Evolutionary conservation across 495 filamentous ascomycete genomes (phyloP).

Genomic region (Podospora comata): DNA sequence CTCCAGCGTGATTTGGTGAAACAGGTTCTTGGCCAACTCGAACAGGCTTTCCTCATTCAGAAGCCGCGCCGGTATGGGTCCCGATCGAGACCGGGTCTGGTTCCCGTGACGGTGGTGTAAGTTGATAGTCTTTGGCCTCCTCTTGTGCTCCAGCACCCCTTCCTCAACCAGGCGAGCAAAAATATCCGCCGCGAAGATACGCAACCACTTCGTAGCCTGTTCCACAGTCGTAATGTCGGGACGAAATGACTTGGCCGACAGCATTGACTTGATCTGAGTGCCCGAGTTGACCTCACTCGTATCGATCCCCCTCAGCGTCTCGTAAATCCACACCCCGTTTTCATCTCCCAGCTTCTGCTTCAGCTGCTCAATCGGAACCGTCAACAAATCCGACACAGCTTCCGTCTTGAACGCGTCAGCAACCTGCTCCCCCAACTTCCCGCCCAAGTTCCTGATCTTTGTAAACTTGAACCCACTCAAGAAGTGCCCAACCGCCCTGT

Average conservation of each 20-base stretch:
- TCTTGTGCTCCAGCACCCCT: slow-evolving; percentile 82
- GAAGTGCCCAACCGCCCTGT: slow-evolving; percentile 77
- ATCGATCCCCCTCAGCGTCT: slow-evolving; percentile 82
- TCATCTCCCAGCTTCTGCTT: slow-evolving; percentile 79
- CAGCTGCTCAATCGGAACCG: slow-evolving; percentile 70
- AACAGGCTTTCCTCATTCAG: slow-evolving; percentile 73
- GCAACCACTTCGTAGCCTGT: slow-evolving; percentile 80
- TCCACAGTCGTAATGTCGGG: slow-evolving; percentile 77
- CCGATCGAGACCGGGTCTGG: slow-evolving; percentile 68
- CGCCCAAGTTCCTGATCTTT: slow-evolving; percentile 91
- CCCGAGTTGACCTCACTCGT: slow-evolving; percentile 83
- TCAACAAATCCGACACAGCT: slow-evolving; percentile 69
- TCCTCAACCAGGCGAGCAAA: slow-evolving; percentile 87
- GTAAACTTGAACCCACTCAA: slow-evolving; percentile 87
- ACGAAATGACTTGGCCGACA: slow-evolving; percentile 94
- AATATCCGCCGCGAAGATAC: slow-evolving; percentile 91
- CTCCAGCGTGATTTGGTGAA: slow-evolving; percentile 74
- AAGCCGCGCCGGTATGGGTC: slow-evolving; percentile 72
- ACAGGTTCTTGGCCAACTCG: slow-evolving; percentile 68
- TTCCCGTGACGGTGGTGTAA: slow-evolving; percentile 71
- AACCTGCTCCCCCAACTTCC: slow-evolving; percentile 90
- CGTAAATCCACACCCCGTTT: slow-evolving; percentile 83
- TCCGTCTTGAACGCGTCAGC: slow-evolving; percentile 75
- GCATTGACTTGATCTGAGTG: slow-evolving; percentile 94
- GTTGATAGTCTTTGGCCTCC: slow-evolving; percentile 79